Conservation (phyloP, 768 basidiomycete genomes). For the Tylopilus sp. region DNA sequence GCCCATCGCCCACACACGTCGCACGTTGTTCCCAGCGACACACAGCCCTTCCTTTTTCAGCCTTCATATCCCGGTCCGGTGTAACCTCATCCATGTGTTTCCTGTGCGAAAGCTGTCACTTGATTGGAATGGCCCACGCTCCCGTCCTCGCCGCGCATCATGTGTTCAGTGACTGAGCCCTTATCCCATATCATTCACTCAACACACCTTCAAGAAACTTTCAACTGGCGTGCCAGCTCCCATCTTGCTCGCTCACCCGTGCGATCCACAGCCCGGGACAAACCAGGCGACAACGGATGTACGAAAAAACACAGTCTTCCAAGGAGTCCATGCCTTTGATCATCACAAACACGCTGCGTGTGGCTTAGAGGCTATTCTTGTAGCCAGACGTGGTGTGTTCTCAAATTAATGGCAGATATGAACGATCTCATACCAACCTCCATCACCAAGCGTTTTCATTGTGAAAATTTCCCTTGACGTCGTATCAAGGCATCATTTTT, state of each 20-base stretch:
- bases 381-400: background rate
- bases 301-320: background rate
- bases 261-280: background rate
- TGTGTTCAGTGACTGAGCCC: background rate
- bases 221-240: background rate
- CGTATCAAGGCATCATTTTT: too few relatives aligned
- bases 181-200: background rate
- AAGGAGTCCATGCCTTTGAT: background rate
- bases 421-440: background rate
- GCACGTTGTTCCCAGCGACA: constrained; percentile 11
- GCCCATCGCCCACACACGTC: constrained; percentile 7
- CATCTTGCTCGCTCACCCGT: background rate
- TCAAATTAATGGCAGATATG: background rate
- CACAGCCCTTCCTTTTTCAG: constrained; percentile 8
- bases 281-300: background rate
- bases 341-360: background rate
- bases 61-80: background rate
- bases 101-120: background rate
- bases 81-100: background rate
- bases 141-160: background rate
- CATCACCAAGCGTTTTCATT: too few relatives aligned
- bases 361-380: background rate
- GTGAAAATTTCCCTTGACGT: too few relatives aligned
- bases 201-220: background rate
- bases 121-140: background rate